A percentile compares a stretch with the other conserved stretches of the same genome.
Conservation (phyloP, 768 basidiomycete genomes). For the Porphyrellus cyaneotinctus region DNA sequence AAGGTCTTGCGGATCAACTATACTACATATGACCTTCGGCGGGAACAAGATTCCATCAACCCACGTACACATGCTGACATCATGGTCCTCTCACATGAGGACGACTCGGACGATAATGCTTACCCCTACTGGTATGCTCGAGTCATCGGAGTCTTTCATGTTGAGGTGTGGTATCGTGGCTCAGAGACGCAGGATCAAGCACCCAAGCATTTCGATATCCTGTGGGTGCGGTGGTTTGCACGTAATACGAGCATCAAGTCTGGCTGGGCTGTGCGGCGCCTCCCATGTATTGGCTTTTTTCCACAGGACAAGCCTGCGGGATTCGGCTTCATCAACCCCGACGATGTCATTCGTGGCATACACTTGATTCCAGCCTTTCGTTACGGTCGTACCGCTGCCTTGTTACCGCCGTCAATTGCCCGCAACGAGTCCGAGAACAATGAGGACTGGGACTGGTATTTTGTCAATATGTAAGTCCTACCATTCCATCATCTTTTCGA, state of each 20-base stretch:
- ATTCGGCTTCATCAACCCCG: neutral
- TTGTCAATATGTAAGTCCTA: neutral
- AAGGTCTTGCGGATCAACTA: too few relatives aligned
- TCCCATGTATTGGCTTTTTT: neutral
- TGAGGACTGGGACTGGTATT: constrained; percentile 2
- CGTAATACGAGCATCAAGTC: neutral
- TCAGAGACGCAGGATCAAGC: neutral
- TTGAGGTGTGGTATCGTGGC: neutral
- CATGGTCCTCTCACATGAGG: constrained; percentile 32
- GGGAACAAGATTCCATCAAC: constrained; percentile 39
- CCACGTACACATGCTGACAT: constrained; percentile 34
- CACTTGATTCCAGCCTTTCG: neutral
- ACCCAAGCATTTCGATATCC: too few relatives aligned
- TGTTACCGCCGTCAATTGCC: neutral
- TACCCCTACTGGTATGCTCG: constrained; percentile 22
- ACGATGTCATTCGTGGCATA: neutral
- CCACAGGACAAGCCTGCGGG: neutral
- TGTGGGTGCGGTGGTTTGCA: neutral
- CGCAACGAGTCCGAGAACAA: neutral
- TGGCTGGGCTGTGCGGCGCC: neutral
- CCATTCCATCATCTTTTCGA: too few relatives aligned
- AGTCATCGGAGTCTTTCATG: neutral
- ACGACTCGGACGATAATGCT: constrained; percentile 20
- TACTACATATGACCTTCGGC: constrained; percentile 25
- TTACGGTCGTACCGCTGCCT: neutral